Conservation (phyloP, 1,284 basidiomycete species). For the Cryptococcus sp. region DNA sequence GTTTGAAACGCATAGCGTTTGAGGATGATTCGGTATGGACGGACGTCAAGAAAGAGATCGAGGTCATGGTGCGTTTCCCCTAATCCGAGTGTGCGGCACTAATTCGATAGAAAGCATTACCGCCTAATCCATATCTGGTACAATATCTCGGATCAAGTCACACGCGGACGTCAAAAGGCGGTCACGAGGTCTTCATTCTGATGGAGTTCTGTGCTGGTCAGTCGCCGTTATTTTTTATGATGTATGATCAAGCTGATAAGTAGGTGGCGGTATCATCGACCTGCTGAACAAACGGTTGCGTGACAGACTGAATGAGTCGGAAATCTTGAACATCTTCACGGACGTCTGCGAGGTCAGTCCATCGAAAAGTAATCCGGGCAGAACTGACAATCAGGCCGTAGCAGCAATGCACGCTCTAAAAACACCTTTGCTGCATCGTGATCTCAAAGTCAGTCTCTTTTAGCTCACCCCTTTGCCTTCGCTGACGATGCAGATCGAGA, state of each 20-base stretch:
- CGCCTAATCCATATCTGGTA: constrained; percentile 37
- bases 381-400: constrained; percentile 54
- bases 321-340: constrained; percentile 96
- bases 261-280: constrained; percentile 97
- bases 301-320: constrained; percentile 86
- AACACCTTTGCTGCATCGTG: constrained; percentile 80
- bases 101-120: constrained; percentile 29
- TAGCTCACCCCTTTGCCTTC: background rate
- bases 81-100: background rate
- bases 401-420: constrained; percentile 95
- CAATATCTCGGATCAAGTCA: constrained; percentile 60
- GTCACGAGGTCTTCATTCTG: constrained; percentile 94
- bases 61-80: constrained; percentile 80
- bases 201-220: constrained; percentile 89
- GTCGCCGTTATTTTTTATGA: constrained; percentile 14
- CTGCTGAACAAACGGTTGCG: constrained; percentile 96
- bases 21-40: constrained; percentile 81
- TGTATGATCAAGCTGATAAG: background rate
- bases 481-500: constrained; percentile 63
- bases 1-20: constrained; percentile 94
- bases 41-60: constrained; percentile 97
- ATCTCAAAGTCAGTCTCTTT: constrained; percentile 69
- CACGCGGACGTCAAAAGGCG: constrained; percentile 72
- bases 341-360: constrained; percentile 71
- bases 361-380: background rate